A percentile compares a stretch with the other conserved stretches of the same genome.
Evolutionary conservation across 495 filamentous ascomycete species (phyloP).

Genomic region (Aspergillus olivimuriae): DNA sequence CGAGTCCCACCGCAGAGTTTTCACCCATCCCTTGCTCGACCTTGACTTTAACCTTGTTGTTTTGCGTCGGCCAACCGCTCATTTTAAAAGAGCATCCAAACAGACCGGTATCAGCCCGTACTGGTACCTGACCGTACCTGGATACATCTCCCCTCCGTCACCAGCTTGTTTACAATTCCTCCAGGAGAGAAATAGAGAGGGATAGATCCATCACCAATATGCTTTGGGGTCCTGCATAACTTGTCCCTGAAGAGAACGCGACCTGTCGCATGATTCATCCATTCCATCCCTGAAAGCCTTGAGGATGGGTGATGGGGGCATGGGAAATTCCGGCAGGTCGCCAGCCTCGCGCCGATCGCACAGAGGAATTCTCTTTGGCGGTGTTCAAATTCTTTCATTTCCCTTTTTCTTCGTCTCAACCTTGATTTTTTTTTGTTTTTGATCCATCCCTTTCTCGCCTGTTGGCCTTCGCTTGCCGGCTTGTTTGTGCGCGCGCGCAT

Average conservation of each 20-base stretch:
- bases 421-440: neutral
- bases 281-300: neutral
- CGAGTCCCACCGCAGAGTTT: slow-evolving; percentile 16
- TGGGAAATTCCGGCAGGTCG: neutral
- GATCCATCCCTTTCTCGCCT: neutral
- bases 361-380: slow-evolving; percentile 9
- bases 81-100: neutral
- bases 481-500: neutral
- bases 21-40: slow-evolving; percentile 13
- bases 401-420: neutral
- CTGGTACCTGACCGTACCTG: neutral
- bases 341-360: slow-evolving; percentile 18
- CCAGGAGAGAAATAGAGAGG: neutral
- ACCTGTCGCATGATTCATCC: slow-evolving; percentile 5
- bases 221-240: slow-evolving; percentile 5
- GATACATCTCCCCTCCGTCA: neutral
- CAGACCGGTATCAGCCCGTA: neutral
- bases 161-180: neutral
- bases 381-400: neutral
- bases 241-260: neutral
- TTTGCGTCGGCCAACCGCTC: slow-evolving; percentile 1
- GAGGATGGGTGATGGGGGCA: neutral
- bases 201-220: neutral
- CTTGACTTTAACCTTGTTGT: neutral
- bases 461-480: neutral